Base-by-base conservation (phyloP, 169 alveolate species). In the Plasmodium adleri region DNA sequence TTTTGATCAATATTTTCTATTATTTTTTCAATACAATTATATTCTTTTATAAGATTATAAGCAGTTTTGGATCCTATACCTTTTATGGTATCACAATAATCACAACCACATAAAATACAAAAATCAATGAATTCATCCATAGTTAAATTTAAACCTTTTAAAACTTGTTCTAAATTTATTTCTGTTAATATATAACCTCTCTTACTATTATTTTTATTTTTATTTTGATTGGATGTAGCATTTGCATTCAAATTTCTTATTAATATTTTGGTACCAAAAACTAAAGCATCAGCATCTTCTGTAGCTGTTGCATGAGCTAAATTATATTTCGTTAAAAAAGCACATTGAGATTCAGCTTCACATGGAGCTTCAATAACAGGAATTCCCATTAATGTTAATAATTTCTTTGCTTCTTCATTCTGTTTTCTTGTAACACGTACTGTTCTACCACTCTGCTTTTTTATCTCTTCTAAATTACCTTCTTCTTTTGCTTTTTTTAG, bases 341-440 rank as follows among this genome's bases (percentile, higher is more conserved):
- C 99, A 91, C 99, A 98, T 88, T 97, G 97, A 0, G 99, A 99
- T 93, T 98, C 99, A 3, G 99, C 99, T 88, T 98, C 99, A 43
- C 98, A 92, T 4, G 99, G 98, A 0, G 99, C 99, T 85, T 97
- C 97, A 47, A 98, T 95, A 17, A 96, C 96, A 0, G 99, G 99
- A 43, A 97, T 88, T 8, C 99, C 99, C 97, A 98, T 93, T 75
- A 97, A 93, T 71, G 95, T 87, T 26, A 98, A 94, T 89, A 97
- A 86, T 92, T 95, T 93, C 64, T 95, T 97, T 47, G 98, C 99
- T 88, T 98, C 99, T 67, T 96, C 98, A 89, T 96, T 96, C 96
- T 97, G 98, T 90, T 96, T 92, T 78, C 89, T 88, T 58, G 99
- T 94, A n/a, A 99, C 98, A 26, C 95, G 94, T 5, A 97, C 97